Conservation (phyloP, 176 grass and related monocot genomes). For the Elymus sibiricus region DNA sequence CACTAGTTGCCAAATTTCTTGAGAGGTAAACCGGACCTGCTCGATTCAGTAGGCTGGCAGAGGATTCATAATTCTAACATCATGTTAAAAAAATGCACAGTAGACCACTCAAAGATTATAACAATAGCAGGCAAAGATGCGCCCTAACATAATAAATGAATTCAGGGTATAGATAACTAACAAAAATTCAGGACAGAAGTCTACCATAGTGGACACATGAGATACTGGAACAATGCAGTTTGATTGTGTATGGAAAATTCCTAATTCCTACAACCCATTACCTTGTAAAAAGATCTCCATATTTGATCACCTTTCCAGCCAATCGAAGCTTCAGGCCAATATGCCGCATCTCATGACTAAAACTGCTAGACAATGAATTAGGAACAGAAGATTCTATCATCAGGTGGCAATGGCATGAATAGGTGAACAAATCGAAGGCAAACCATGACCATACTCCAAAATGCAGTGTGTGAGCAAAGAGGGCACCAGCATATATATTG, state of each 20-base stretch:
- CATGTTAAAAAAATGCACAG: background rate
- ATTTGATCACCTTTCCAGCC: background rate
- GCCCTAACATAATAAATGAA: background rate
- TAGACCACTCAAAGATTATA: background rate
- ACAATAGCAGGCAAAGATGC: background rate
- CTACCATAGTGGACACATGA: conserved; percentile 3
- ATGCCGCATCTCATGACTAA: background rate
- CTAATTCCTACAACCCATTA: conserved; percentile 13
- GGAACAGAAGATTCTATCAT: conserved; percentile 16
- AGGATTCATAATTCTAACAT: background rate
- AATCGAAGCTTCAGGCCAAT: conserved; percentile 19
- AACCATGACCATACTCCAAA: background rate
- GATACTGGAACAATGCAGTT: background rate
- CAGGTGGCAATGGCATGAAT: conserved; percentile 7
- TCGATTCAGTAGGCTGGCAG: conserved; percentile 3
- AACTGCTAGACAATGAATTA: background rate
- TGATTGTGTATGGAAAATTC: background rate
- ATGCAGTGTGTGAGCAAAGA: background rate
- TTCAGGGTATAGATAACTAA: conserved; percentile 3
- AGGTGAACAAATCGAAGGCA: background rate
- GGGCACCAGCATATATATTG: background rate
- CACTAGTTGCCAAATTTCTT: background rate
- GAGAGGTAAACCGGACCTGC: background rate
- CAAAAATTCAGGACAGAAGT: background rate
- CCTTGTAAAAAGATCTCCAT: conserved; percentile 16